These are phyloP conservation scores for Cryptomeria japonica DNA, from an alignment of 75 land plant genomes.

Conservation along the genomic window DNA sequence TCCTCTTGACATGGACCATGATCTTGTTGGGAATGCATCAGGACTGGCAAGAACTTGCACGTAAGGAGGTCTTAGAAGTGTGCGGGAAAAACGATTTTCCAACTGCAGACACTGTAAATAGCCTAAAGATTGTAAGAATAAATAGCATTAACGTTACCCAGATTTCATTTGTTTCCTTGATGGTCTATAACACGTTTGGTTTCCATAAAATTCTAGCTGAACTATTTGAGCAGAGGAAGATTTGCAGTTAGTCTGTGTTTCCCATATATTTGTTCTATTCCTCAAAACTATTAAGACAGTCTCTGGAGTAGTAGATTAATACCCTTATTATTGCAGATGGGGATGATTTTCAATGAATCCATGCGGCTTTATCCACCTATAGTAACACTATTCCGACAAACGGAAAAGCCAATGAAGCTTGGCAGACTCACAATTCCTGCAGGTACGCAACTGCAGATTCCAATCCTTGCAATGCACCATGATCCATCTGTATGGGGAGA, in stretches of 20 bases:
- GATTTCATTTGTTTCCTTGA: not conserved
- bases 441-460: too few relatives aligned
- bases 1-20: conserved; percentile 39
- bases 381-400: not conserved
- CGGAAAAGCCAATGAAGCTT: conserved; percentile 17
- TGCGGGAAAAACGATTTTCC: conserved; percentile 23
- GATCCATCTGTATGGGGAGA: too few relatives aligned
- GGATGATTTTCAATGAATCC: too few relatives aligned
- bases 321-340: too few relatives aligned
- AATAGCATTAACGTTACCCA: not conserved
- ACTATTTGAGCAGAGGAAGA: not conserved
- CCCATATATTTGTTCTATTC: not conserved
- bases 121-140: conserved; percentile 41
- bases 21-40: conserved; percentile 35
- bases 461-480: too few relatives aligned
- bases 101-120: conserved; percentile 27
- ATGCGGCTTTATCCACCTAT: conserved; percentile 1
- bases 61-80: conserved; percentile 43
- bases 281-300: not conserved
- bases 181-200: not conserved
- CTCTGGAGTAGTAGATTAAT: not conserved
- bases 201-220: not conserved
- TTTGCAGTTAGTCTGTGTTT: not conserved
- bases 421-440: not conserved
- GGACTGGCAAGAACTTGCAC: conserved; percentile 48